Base-by-base conservation (phyloP, 2,329 filamentous ascomycete species). In the Eurotiales sp. region DNA sequence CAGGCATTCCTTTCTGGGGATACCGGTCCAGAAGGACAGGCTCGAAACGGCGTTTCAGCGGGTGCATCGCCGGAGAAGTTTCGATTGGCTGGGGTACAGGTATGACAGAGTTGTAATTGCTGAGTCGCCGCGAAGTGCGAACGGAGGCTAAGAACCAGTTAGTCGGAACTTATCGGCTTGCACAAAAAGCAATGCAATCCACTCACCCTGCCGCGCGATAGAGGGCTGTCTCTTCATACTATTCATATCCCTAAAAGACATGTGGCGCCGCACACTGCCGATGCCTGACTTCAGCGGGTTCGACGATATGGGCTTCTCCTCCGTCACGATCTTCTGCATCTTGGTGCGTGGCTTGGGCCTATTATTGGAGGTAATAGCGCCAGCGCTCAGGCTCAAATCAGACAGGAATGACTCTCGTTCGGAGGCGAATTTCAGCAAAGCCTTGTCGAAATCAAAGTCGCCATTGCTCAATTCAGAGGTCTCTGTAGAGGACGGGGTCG, bases 91-190 rank as follows among this genome's bases (percentile, higher is more conserved):
- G 90, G 11, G 93, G 93, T 2, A 84, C 85, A 12, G 93, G 93
- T 49, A 99, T 97, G 47, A 99, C 93, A 1, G 93, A 96, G 69
- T 97, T 97, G 72, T 99, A 99, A 67, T 95, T 95, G 70, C 92
- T 97, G 58, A 97, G 76, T 61, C 93, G 84, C 72, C 85, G 93
- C 32, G 91, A 85, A 4, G 91, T 96, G 60, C 91, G 85, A 56
- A 86, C 78, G 21, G 86, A 88, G 56, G 81, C 81, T 82, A n/a
- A n/a, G n/a, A n/a, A n/a, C n/a, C n/a, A n/a, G n/a, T n/a, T n/a
- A n/a, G n/a, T n/a, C n/a, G n/a, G n/a, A n/a, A n/a, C n/a, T n/a
- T n/a, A n/a, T n/a, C 40, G 43, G 19, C 22, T 43, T 11, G 34
- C 7, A 39, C 15, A 45, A 21, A 17, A 21, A 17, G 42, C n/a